These are phyloP conservation scores for Sporothrix protearum DNA, from an alignment of 2,329 filamentous ascomycete genomes.

Conservation along the genomic window DNA sequence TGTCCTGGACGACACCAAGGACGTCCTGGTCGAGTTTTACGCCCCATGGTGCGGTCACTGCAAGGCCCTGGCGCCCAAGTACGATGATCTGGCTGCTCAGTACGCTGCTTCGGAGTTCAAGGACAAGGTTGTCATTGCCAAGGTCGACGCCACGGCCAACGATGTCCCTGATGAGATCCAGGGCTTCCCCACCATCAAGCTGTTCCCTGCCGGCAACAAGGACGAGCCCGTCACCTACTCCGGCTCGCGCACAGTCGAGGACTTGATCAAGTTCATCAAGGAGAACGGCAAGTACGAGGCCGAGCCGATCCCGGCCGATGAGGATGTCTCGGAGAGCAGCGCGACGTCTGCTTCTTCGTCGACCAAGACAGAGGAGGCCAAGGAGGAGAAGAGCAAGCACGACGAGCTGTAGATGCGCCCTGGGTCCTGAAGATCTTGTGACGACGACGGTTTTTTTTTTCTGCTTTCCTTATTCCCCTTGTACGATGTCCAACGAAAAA, in stretches of 20 bases:
- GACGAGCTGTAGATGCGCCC: constrained; percentile 65
- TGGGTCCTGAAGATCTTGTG: not conserved
- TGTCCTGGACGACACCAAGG: constrained; percentile 90
- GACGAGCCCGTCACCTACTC: constrained; percentile 78
- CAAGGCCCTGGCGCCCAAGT: constrained; percentile 95
- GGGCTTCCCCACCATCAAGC: constrained; percentile 99
- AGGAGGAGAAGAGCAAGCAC: constrained; percentile 51
- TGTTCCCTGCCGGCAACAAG: constrained; percentile 90
- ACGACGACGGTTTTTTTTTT: not conserved
- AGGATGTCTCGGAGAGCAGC: constrained; percentile 40
- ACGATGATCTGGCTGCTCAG: constrained; percentile 80
- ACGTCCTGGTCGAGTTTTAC: constrained; percentile 97
- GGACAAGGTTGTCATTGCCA: constrained; percentile 85
- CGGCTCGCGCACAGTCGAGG: constrained; percentile 84
- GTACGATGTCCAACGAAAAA: constrained; percentile 12
- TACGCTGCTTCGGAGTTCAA: constrained; percentile 77
- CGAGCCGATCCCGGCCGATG: constrained; percentile 59
- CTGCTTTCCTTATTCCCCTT: not conserved
- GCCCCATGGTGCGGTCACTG: constrained; percentile 99
- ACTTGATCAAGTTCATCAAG: constrained; percentile 86
- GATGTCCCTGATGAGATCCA: constrained; percentile 95
- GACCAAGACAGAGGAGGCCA: constrained; percentile 43
- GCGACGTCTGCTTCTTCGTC: constrained; percentile 11
- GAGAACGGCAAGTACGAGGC: constrained; percentile 91
- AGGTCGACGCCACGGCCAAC: constrained; percentile 94